These are phyloP conservation scores for Striga asiatica DNA, from an alignment of 257 asterid species.

Conservation along the genomic window DNA sequence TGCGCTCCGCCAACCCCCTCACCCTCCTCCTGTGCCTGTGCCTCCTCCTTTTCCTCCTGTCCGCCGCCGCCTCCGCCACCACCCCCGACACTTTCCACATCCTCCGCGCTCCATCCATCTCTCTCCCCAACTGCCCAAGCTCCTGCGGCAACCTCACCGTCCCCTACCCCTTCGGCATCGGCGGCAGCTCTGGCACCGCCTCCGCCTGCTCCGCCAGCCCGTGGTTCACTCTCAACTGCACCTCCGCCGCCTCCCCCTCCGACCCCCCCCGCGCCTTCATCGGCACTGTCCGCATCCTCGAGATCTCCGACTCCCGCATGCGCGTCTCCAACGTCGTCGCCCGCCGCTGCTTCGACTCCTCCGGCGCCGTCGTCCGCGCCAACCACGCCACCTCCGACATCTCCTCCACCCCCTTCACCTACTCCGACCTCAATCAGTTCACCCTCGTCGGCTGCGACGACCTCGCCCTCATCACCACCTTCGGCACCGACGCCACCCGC, in stretches of 20 bases:
- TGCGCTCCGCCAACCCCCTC: no score
- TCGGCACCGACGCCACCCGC: background rate
- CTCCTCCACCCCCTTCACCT: conserved; percentile 27
- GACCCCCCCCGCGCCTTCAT: conserved; percentile 4
- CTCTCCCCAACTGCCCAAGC: background rate
- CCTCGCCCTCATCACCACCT: conserved; percentile 16
- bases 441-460: conserved; percentile 55
- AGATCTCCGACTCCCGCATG: conserved; percentile 40
- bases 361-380: conserved; percentile 8
- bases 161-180: conserved; percentile 57
- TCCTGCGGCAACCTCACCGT: conserved; percentile 49
- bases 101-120: conserved; percentile 17
- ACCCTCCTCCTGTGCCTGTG: no score
- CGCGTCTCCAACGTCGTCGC: conserved; percentile 36
- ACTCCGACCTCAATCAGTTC: conserved; percentile 37
- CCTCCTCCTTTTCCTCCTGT: no score
- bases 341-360: conserved; percentile 26
- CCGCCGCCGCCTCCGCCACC: conserved; percentile 13
- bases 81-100: conserved; percentile 29
- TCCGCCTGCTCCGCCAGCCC: no score
- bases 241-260: background rate
- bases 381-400: conserved; percentile 21
- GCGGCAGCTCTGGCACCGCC: conserved; percentile 11
- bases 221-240: background rate
- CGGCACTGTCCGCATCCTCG: conserved; percentile 17